Conservation (phyloP, 257 asterid genomes). For the Apocynum venetum region DNA sequence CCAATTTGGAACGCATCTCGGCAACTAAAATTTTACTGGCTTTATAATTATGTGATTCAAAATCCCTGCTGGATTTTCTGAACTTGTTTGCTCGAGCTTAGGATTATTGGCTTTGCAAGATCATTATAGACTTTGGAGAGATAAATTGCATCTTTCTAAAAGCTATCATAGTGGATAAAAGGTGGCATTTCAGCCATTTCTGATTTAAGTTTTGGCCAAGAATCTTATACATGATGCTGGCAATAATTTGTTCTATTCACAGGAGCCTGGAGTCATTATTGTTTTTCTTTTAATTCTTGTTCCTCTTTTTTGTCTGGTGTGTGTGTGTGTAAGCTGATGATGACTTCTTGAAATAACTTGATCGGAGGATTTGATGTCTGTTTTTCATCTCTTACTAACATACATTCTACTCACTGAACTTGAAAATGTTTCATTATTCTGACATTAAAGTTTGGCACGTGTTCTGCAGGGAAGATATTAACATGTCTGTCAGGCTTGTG, state of each 20-base stretch:
- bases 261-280: neutral
- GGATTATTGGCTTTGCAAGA: neutral
- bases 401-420: neutral
- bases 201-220: neutral
- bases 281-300: neutral
- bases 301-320: neutral
- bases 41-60: neutral
- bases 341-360: neutral
- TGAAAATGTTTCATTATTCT: constrained; percentile 5
- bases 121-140: neutral
- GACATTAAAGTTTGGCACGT: constrained; percentile 20
- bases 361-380: neutral
- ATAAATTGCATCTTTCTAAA: neutral
- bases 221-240: neutral
- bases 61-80: neutral
- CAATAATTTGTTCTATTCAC: neutral
- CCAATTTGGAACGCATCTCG: neutral
- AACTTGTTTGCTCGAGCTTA: neutral
- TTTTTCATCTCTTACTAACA: neutral
- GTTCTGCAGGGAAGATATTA: constrained; percentile 87
- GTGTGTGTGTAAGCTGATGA: neutral
- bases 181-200: neutral
- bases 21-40: neutral
- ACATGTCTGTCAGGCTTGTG: constrained; percentile 93
- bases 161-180: neutral